Evolutionary conservation across 495 filamentous ascomycete species (phyloP).

Genomic region (Neurospora sublineolata): DNA sequence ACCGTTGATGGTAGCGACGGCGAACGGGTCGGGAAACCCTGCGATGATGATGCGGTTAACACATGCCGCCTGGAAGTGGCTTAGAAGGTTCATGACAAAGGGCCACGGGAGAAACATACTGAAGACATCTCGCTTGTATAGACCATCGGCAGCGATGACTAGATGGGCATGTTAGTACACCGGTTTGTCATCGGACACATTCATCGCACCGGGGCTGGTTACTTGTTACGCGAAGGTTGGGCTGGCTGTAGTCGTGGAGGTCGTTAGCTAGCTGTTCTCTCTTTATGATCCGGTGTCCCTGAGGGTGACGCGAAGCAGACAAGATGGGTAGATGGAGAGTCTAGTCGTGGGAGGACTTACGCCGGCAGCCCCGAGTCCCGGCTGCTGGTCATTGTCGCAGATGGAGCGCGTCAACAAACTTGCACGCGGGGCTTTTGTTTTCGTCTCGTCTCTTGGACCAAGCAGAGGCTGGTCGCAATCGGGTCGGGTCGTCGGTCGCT

Average conservation of each 20-base stretch:
- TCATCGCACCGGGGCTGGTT: conserved; percentile 17
- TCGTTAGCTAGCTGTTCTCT: conserved; percentile 11
- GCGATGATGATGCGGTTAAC: background rate
- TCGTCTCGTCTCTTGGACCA: conserved; percentile 4
- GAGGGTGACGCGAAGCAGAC: background rate
- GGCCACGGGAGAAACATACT: conserved; percentile 43
- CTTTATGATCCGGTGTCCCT: background rate
- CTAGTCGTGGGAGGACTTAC: conserved; percentile 13
- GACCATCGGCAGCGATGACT: conserved; percentile 97
- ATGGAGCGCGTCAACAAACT: conserved; percentile 5
- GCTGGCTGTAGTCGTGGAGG: conserved; percentile 29
- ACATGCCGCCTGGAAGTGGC: background rate
- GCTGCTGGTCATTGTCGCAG: conserved; percentile 19
- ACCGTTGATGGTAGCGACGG: conserved; percentile 88
- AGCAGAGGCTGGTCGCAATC: background rate
- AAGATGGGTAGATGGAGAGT: background rate
- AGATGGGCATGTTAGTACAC: conserved; percentile 11
- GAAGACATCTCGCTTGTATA: conserved; percentile 99
- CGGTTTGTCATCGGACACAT: background rate
- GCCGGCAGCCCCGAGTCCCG: conserved; percentile 21
- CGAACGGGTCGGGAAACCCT: conserved; percentile 97
- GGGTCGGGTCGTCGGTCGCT: background rate
- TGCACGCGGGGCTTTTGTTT: conserved; percentile 4
- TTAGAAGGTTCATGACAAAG: conserved; percentile 9
- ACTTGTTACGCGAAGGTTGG: conserved; percentile 59